Evolutionary conservation across 352 stramenopile genomes (phyloP).

Genomic region (Phytophthora pluvialis): DNA sequence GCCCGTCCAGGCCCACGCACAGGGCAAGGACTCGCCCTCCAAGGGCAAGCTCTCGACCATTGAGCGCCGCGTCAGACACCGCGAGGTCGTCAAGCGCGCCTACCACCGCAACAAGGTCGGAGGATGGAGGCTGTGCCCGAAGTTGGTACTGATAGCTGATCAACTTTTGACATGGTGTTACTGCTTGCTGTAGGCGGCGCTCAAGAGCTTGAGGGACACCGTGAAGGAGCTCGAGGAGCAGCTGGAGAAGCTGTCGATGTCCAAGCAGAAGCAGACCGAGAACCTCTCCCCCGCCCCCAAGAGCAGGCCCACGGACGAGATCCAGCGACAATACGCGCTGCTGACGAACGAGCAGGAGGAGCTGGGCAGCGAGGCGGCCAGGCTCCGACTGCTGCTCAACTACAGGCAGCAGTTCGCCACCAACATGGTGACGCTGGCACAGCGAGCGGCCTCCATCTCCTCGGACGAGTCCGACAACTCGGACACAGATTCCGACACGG

Average conservation of each 20-base stretch:
- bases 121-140: slow-evolving; percentile 1
- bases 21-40: slow-evolving; percentile 7
- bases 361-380: slow-evolving; percentile 50
- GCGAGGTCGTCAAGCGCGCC: slow-evolving; percentile 76
- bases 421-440: slow-evolving; percentile 37
- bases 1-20: slow-evolving; percentile 9
- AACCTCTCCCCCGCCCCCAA: background rate
- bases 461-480: slow-evolving; percentile 32
- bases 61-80: slow-evolving; percentile 65
- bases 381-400: slow-evolving; percentile 49
- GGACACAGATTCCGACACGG: slow-evolving; percentile 37
- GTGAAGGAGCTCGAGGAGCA: slow-evolving; percentile 62
- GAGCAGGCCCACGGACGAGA: slow-evolving; percentile 15
- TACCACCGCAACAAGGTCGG: slow-evolving; percentile 79
- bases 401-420: slow-evolving; percentile 51
- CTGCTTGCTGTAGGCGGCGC: slow-evolving; percentile 38
- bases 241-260: slow-evolving; percentile 49
- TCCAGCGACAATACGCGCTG: slow-evolving; percentile 45
- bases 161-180: slow-evolving; percentile 10
- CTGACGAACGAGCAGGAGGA: slow-evolving; percentile 49
- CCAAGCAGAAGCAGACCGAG: slow-evolving; percentile 16
- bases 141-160: slow-evolving; percentile 5
- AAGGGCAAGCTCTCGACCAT: slow-evolving; percentile 54
- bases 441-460: slow-evolving; percentile 18
- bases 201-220: slow-evolving; percentile 58